Base-by-base conservation (phyloP, 495 filamentous ascomycete species). In the Darksidea phi region DNA sequence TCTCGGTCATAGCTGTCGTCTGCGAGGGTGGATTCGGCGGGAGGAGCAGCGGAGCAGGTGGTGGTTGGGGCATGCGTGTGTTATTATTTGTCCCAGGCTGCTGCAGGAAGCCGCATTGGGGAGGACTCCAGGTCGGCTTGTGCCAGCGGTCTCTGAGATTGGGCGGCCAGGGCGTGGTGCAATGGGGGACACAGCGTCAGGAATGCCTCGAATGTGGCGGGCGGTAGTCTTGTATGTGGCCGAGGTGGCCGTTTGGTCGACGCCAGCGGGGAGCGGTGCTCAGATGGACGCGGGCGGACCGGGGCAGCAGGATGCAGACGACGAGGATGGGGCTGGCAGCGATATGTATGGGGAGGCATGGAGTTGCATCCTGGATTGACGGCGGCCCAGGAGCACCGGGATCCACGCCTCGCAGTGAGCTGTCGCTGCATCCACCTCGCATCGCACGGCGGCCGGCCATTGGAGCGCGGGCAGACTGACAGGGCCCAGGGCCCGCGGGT, bases 31-130 rank as follows among this genome's bases (percentile, higher is more conserved):
- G 57, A 43, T 46, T 63, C 52, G 56, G 67, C 28, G 66, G 67
- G 64, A 67, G 67, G 43, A 66, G 63, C 64, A 66, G 66, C 57
- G 72, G 67, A 23, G 67, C 70, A 51, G 63, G 51, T 53, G 72
- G 65, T 64, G 61, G 70, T 74, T 67, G 64, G 58, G 71, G 69
- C 71, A 73, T 73, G 64, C 67, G 71, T 70, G 68, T 52, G 52
- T 57, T 67, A 65, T 70, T 72, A 63, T 52, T 67, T 67, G 61
- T 66, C 61, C 54, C 28, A 32, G 57, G 48, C 48, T 37, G 56
- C 64, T 64, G 62, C 68, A 70, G 60, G 67, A 57, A 65, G 57
- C 67, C 64, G 64, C 64, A 70, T 70, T 63, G 51, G 64, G 67
- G 48, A 48, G 3, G 28, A 4, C 28, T 32, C 10, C 28, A 32